Evolutionary conservation across 208 protist species (phyloP), one percentile per base, ranked within the genome.

Genomic region (Crithidia fasciculata): DNA sequence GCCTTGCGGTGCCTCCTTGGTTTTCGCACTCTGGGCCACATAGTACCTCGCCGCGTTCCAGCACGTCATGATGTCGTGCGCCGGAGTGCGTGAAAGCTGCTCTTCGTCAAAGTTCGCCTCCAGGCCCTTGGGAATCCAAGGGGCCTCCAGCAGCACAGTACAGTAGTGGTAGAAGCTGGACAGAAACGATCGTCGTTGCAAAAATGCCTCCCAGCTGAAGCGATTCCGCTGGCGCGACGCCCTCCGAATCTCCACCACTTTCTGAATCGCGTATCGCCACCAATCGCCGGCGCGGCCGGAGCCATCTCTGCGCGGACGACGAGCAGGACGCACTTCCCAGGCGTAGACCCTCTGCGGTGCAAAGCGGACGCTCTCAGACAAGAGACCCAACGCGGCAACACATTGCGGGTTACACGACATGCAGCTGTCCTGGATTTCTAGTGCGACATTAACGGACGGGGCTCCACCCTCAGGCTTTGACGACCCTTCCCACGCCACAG

Each of bases 191-290:
- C 76, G 79, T 49, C 69, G 74, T 2, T 12, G 47, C 28, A 66
- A 16, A 59, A 77, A 86, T 4, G 6, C 40, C 4, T 45, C 19
- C 81, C 81, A 85, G 53, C 67, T 62, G 19, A 85, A 85, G 3
- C 59, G 57, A 8, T 41, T 37, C 5, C 76, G 72, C 45, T 63
- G n/a, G 9, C 64, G 68, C 41, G 39, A 13, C 43, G 18, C 57
- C 55, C 54, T 65, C 53, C 15, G 53, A 45, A 58, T 36, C 12
- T 57, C 44, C 2, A 71, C 8, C 9, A 73, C 60, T 50, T 65
- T 72, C 53, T 69, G 18, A 40, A 80, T 69, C 2, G 69, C 65
- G 49, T 83, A 86, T 5, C 41, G 55, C 81, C 81, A 86, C 81
- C 81, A 82, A 45, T 47, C 19, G 12, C 15, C 37, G 5, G 60